Percentiles rank a stretch among this genome's conserved stretches.
Evolutionary conservation across 2,329 filamentous ascomycete genomes (phyloP).

Genomic region (Sordariomycetes sp.): DNA sequence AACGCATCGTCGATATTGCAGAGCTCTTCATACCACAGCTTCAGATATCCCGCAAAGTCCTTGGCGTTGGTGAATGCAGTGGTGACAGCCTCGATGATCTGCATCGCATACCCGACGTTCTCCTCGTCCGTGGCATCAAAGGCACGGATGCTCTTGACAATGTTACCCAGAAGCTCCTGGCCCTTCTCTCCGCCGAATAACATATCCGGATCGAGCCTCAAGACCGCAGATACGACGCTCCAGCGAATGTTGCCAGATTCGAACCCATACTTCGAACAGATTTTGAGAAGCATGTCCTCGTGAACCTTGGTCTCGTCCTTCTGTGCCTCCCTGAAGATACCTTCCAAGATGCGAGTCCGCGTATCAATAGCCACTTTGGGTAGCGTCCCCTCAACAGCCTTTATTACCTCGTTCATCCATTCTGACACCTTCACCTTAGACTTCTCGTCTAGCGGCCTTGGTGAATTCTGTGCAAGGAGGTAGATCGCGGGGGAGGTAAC

Average conservation of each 20-base stretch:
- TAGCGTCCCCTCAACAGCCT: conserved; percentile 15
- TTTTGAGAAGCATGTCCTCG: conserved; percentile 22
- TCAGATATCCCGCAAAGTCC: conserved; percentile 29
- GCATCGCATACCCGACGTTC: conserved; percentile 11
- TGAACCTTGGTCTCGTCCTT: conserved; percentile 18
- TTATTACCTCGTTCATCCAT: conserved; percentile 23
- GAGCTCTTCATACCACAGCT: conserved; percentile 30
- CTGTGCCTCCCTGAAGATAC: conserved; percentile 18
- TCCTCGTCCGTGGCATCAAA: conserved; percentile 5
- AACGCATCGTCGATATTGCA: conserved; percentile 15
- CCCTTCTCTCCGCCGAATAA: conserved; percentile 26
- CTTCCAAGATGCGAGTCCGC: conserved; percentile 12
- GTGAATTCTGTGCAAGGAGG: conserved; percentile 17
- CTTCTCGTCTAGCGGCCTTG: conserved; percentile 4
- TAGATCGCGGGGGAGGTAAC: conserved; percentile 30
- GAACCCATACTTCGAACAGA: conserved; percentile 29
- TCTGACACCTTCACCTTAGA: conserved; percentile 15
- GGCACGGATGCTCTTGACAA: conserved; percentile 21
- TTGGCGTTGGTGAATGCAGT: conserved; percentile 29
- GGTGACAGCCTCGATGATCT: conserved; percentile 23
- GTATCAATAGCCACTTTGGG: conserved; percentile 12
- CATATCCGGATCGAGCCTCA: conserved; percentile 31
- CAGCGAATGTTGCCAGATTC: conserved; percentile 22
- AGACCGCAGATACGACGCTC: conserved; percentile 24
- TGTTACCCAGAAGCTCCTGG: conserved; percentile 20